Percentiles rank a stretch among this genome's conserved stretches.
phyloP scores from a whole-genome alignment of 257 asterid genomes.

The Mentha longifolia region DNA sequence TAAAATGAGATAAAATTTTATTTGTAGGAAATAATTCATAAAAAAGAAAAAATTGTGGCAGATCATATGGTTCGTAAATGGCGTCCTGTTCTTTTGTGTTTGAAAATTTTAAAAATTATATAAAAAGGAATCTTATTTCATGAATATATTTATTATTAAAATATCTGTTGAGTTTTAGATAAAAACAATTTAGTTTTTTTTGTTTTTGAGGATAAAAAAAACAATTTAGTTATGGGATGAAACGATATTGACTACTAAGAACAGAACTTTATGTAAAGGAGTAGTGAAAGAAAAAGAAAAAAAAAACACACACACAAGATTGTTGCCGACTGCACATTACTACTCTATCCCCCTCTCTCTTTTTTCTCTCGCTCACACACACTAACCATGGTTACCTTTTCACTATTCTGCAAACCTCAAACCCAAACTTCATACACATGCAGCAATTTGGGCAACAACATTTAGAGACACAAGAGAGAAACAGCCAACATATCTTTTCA shows the following conservation, averaged over 20 bases:
- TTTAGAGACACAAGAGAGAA: constrained; percentile 31
- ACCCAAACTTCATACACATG: constrained; percentile 51
- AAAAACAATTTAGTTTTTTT: too few species aligned
- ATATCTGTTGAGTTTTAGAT: too few species aligned
- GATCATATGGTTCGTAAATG: too few species aligned
- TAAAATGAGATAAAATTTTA: not conserved
- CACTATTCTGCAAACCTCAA: constrained; percentile 34
- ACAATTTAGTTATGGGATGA: not conserved
- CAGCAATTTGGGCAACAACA: constrained; percentile 48
- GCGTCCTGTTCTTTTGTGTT: too few species aligned
- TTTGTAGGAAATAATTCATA: not conserved
- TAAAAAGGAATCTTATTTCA: too few species aligned
- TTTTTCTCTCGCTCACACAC: constrained; percentile 22
- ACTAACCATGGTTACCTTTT: constrained; percentile 65
- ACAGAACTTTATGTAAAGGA: not conserved
- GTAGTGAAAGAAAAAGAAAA: not conserved
- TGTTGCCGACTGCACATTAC: constrained; percentile 50
- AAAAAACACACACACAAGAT: constrained; percentile 31
- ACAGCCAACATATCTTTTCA: constrained; percentile 2
- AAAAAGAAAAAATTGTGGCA: too few species aligned
- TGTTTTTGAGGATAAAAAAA: too few species aligned
- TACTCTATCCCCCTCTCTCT: not conserved
- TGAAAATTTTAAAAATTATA: too few species aligned
- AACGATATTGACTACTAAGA: not conserved
- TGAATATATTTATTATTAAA: too few species aligned